Conservation (phyloP, 2,329 filamentous ascomycete species). For the Fusarium sp. region DNA sequence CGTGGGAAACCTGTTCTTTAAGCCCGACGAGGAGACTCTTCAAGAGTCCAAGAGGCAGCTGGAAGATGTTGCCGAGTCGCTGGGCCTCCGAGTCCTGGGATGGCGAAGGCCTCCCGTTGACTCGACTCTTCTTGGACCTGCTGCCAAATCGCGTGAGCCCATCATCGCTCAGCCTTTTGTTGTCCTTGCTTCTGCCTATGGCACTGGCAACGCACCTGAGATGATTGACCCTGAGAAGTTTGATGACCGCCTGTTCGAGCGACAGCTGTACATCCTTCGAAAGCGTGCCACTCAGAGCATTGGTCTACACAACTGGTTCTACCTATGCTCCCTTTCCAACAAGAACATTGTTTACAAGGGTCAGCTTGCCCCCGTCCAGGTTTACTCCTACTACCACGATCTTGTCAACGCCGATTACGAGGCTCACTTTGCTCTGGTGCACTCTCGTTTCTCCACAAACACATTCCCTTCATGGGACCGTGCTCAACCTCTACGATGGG, state of each 20-base stretch:
- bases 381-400: slow-evolving; percentile 98
- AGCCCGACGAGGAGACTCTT: slow-evolving; percentile 90
- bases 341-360: slow-evolving; percentile 99
- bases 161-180: slow-evolving; percentile 96
- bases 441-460: slow-evolving; percentile 98
- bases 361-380: slow-evolving; percentile 91
- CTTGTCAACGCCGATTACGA: slow-evolving; percentile 97
- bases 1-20: slow-evolving; percentile 98
- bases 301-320: slow-evolving; percentile 98
- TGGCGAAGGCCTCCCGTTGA: slow-evolving; percentile 97
- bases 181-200: slow-evolving; percentile 87
- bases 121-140: slow-evolving; percentile 91
- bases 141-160: slow-evolving; percentile 92
- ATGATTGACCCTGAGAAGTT: slow-evolving; percentile 82
- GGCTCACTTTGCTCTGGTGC: slow-evolving; percentile 95
- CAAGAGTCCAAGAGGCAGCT: slow-evolving; percentile 92
- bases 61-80: slow-evolving; percentile 89
- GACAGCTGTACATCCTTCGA: slow-evolving; percentile 91
- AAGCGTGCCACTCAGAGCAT: slow-evolving; percentile 96
- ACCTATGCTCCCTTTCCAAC: slow-evolving; percentile 95
- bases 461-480: slow-evolving; percentile 99
- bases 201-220: slow-evolving; percentile 81
- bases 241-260: slow-evolving; percentile 88
- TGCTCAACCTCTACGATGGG: slow-evolving; percentile 95
- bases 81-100: slow-evolving; percentile 90